phyloP scores from a whole-genome alignment of 495 filamentous ascomycete genomes.

The Penicillium desertorum region DNA sequence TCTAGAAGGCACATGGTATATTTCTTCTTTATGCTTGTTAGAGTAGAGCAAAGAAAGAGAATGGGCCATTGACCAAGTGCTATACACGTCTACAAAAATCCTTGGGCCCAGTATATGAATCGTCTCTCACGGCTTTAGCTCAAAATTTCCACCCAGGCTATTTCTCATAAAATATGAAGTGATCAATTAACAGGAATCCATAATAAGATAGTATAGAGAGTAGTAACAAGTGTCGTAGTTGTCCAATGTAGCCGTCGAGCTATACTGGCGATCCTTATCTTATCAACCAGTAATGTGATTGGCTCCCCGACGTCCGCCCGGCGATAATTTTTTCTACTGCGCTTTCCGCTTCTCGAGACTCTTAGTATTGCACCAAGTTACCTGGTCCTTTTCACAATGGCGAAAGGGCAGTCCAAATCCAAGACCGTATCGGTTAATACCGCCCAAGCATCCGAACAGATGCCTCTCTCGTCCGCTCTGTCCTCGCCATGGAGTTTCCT shows the following conservation, averaged over 20 bases:
- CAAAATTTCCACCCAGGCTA: neutral
- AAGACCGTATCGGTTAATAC: conserved; percentile 2
- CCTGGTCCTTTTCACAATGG: conserved; percentile 20
- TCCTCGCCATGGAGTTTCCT: conserved; percentile 58
- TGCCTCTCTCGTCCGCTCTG: conserved; percentile 28
- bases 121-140: neutral
- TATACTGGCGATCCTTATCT: conserved; percentile 22
- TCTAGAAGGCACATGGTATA: neutral
- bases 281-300: conserved; percentile 22
- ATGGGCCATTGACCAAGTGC: neutral
- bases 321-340: conserved; percentile 30
- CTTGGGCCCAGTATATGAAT: neutral
- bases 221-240: neutral
- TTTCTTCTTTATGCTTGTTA: neutral
- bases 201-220: neutral
- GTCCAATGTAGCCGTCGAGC: neutral
- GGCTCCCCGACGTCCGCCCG: conserved; percentile 17
- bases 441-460: conserved; percentile 3
- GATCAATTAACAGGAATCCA: neutral
- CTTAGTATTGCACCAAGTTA: neutral
- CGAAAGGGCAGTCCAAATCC: conserved; percentile 14
- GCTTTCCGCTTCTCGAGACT: conserved; percentile 3
- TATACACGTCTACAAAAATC: neutral
- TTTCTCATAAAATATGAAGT: neutral
- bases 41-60: neutral